These are phyloP conservation scores for Saccharomycopsis babjevae DNA, from an alignment of 805 yeast species.

Conservation along the genomic window DNA sequence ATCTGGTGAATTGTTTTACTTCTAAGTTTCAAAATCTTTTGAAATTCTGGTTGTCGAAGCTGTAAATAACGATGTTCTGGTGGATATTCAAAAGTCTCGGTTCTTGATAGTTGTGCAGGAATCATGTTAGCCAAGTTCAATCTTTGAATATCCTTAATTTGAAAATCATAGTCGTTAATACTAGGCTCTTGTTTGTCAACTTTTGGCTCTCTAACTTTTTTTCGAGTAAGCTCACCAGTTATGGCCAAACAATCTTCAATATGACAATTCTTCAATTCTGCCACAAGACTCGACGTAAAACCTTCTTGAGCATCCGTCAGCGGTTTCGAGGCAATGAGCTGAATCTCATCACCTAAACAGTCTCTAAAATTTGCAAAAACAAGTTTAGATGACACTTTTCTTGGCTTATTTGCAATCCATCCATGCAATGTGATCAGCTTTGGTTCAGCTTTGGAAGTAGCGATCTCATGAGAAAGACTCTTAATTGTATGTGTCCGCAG, in stretches of 20 bases:
- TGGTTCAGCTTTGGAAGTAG: conserved; percentile 3
- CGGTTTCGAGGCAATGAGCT: conserved; percentile 35
- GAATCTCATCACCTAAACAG: conserved; percentile 51
- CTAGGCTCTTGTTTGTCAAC: conserved; percentile 18
- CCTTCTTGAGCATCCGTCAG: neutral
- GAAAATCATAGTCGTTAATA: conserved; percentile 42
- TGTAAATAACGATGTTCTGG: conserved; percentile 76
- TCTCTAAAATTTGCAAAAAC: conserved; percentile 74
- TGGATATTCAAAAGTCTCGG: conserved; percentile 49
- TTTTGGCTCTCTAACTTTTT: neutral
- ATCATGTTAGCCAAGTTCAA: conserved; percentile 54
- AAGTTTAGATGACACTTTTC: conserved; percentile 51
- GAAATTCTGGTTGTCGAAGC: conserved; percentile 50
- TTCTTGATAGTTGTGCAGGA: conserved; percentile 56
- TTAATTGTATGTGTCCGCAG: conserved; percentile 20
- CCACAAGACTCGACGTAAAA: conserved; percentile 27
- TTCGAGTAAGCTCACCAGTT: conserved; percentile 38
- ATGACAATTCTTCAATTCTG: conserved; percentile 35
- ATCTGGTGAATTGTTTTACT: conserved; percentile 42
- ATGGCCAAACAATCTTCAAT: conserved; percentile 71
- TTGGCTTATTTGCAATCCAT: conserved; percentile 73
- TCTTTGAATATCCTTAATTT: conserved; percentile 38
- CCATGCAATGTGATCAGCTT: conserved; percentile 53
- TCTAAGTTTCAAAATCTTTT: conserved; percentile 44
- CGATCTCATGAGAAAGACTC: neutral